Conservation (phyloP, 140 eudicot species). For the Flaveria floridana region DNA sequence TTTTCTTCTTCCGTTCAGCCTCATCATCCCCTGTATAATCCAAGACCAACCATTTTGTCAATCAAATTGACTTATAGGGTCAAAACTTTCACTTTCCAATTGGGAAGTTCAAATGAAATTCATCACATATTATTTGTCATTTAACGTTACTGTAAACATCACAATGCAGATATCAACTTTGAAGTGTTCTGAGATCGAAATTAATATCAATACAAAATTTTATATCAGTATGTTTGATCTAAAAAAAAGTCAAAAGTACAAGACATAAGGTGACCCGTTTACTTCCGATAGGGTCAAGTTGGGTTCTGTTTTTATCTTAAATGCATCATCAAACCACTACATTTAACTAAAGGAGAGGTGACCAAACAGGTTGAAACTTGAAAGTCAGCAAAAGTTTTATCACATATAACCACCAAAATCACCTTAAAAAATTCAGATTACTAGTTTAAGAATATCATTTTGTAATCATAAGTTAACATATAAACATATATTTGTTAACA, state of each 20-base stretch:
- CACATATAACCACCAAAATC: neutral
- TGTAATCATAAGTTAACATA: neutral
- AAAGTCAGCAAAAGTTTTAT: neutral
- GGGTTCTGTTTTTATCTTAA: neutral
- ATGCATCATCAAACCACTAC: neutral
- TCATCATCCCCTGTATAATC: constrained; percentile 64
- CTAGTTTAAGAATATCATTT: neutral
- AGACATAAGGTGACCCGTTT: neutral
- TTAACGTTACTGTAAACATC: neutral
- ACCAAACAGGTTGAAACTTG: neutral
- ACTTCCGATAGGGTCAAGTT: neutral
- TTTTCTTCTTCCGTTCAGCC: constrained; percentile 81
- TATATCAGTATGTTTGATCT: neutral
- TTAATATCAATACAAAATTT: neutral
- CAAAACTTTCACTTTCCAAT: constrained; percentile 5
- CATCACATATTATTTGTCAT: neutral
- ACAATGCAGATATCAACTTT: neutral
- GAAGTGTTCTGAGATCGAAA: neutral
- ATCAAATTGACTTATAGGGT: neutral
- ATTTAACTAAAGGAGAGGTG: neutral
- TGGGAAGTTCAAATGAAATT: neutral
- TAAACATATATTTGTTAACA: neutral
- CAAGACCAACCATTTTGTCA: neutral
- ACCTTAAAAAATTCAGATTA: too few relatives aligned
- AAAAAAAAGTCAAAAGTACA: neutral